Base-by-base conservation (phyloP, 345 rosid genomes). In the Excoecaria cochinchinensis region DNA sequence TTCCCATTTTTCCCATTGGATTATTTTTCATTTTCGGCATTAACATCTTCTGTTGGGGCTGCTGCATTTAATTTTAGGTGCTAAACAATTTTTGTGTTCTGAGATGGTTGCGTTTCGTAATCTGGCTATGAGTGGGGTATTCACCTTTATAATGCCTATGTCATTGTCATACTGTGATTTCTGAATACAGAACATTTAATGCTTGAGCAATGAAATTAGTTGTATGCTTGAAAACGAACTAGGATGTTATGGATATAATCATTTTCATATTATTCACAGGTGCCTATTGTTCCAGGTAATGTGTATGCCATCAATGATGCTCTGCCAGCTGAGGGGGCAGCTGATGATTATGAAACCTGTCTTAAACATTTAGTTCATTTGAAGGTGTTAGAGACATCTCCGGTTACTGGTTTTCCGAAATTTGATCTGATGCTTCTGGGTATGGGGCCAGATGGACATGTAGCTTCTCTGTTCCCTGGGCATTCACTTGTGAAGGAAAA, bases 391-490 rank as follows among this genome's bases (percentile, higher is more conserved):
- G 81, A 76, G 0, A 44, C 70, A 47, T 65, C 87, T 31, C 31
- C 31, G 36, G 59, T 79, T 0, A 87, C 80, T 10, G 95, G 92
- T 72, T 77, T 92, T 53, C 97, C 99, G 0, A 90, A 87, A 77
- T 95, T 95, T 25, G 97, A 95, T 80, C 86, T 92, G 75, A 85
- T 87, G 89, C 96, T 94, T 79, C 84, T 94, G 0, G 97, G 98
- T 38, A 87, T 92, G 91, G 98, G 98, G 0, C 97, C 96, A 2
- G 97, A 94, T 79, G 97, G 97, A 13, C 97, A 91, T 0, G 85
- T 95, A 12, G 99, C 99, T 31, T 92, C 97, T 0, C 77, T 91
- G 4, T 95, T 95, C 80, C 99, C 97, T 0, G 91, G 95, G 44
- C 97, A 95, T 66, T 82, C 82, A 38, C 90, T 95, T 15, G 71